Evolutionary conservation across 768 basidiomycete genomes (phyloP).

Genomic region (Suillus luteus): DNA sequence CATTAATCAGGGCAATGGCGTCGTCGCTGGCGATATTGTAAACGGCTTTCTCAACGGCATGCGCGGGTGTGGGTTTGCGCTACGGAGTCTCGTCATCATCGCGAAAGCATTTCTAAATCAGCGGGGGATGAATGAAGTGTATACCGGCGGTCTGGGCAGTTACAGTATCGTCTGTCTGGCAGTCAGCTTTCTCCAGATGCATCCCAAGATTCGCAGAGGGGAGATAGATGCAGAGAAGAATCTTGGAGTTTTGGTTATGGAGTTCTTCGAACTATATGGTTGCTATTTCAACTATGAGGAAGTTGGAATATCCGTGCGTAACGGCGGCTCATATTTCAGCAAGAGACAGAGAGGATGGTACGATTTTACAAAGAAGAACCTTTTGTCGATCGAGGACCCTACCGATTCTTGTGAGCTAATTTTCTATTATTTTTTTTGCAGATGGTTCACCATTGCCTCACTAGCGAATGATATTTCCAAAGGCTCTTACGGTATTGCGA

Average conservation of each 20-base stretch:
- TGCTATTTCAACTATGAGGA: constrained; percentile 88
- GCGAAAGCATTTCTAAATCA: constrained; percentile 90
- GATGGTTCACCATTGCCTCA: constrained; percentile 1
- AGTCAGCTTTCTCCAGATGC: constrained; percentile 95
- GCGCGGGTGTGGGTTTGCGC: constrained; percentile 55
- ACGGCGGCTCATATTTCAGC: constrained; percentile 87
- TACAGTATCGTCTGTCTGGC: constrained; percentile 94
- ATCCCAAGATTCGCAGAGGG: constrained; percentile 87
- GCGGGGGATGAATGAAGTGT: constrained; percentile 97
- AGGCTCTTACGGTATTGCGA: constrained; percentile 81
- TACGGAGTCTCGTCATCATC: constrained; percentile 83
- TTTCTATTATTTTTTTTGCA: constrained; percentile 1
- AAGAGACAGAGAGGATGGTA: constrained; percentile 85
- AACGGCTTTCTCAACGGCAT: constrained; percentile 76
- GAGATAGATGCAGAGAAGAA: constrained; percentile 89
- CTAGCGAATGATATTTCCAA: constrained; percentile 91
- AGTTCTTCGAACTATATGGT: constrained; percentile 97
- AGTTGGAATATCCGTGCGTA: constrained; percentile 83
- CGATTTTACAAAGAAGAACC: constrained; percentile 52
- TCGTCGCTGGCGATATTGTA: constrained; percentile 77
- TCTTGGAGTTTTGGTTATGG: constrained; percentile 91
- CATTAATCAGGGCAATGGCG: constrained; percentile 86
- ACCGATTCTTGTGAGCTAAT: constrained; percentile 73
- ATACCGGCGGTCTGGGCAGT: constrained; percentile 90
- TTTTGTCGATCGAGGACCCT: constrained; percentile 92